Evolutionary conservation across 768 basidiomycete genomes (phyloP), one percentile per base, ranked within the genome.

Genomic region (Sarcodon aspratus): DNA sequence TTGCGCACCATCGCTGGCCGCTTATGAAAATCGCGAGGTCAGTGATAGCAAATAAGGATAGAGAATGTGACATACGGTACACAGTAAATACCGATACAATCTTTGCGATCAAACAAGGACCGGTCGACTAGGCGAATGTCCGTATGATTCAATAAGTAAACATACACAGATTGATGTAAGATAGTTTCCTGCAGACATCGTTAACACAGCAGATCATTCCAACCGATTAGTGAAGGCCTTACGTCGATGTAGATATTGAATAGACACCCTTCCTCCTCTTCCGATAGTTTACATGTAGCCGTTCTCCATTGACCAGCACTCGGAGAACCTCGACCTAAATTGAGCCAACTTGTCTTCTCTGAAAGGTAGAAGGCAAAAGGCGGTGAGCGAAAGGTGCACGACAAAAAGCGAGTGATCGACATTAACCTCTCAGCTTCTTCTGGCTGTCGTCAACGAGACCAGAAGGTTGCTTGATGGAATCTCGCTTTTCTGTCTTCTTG

Each of bases 341-440:
- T 71, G 40, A 84, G 72, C 84, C 84, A 86, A 57, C 78, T 85
- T 15, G 79, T 69, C 64, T 82, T 85, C 57, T 89, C 85, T 88
- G 33, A 9, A 36, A 10, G 10, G 12, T 33, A 34, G 49, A 36
- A 36, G 42, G 21, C n/a, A 36, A 21, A 10, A 47, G 40, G 37
- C 33, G 36, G 44, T 27, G 38, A 45, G 11, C 11, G 18, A 32
- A 31, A 45, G 7, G 43, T 38, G 50, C 32, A 10, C 13, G 18
- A 10, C 12, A 37, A n/a, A 33, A 27, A 48, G 32, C 18, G 34
- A 13, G 11, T 9, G 21, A 8, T 17, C 33, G 18, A 33, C 1
- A 53, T 59, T 42, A 45, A 82, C 85, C 83, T 72, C 77, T 84
- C 55, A 82, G 60, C 61, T 73, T 85, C 63, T 65, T 68, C 52